Conservation (phyloP, 164 flowering plant genomes). For the Hamamelis virginiana region DNA sequence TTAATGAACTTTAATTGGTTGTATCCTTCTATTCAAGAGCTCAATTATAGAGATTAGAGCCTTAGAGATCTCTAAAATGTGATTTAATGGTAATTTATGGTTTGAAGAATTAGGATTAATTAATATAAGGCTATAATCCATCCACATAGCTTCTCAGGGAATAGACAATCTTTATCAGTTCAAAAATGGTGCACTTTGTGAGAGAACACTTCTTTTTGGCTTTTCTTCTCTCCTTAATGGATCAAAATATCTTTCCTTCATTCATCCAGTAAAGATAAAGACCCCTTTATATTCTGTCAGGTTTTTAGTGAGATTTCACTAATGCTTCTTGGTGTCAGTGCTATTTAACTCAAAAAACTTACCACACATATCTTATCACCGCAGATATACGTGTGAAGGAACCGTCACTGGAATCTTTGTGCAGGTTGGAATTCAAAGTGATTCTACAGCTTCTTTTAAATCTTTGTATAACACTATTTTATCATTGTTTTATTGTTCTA, state of each 20-base stretch:
- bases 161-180: no score
- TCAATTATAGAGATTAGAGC: no score
- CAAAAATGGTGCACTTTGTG: no score
- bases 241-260: neutral
- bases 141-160: no score
- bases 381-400: conserved; percentile 94
- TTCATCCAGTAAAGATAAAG: neutral
- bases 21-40: no score
- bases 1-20: no score
- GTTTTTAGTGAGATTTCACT: neutral
- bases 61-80: no score
- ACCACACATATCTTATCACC: conserved; percentile 5
- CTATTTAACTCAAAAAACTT: neutral
- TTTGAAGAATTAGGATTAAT: no score
- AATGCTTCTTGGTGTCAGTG: neutral
- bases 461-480: neutral
- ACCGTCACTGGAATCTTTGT: conserved; percentile 79
- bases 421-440: conserved; percentile 51
- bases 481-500: neutral
- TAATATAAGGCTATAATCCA: no score
- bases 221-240: no score
- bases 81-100: no score
- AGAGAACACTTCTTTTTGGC: no score
- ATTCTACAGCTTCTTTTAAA: neutral
- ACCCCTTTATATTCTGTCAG: neutral